Percentiles rank a stretch among this genome's conserved stretches.
Evolutionary conservation across 768 basidiomycete genomes (phyloP).

Genomic region (Floccularia luteovirens): DNA sequence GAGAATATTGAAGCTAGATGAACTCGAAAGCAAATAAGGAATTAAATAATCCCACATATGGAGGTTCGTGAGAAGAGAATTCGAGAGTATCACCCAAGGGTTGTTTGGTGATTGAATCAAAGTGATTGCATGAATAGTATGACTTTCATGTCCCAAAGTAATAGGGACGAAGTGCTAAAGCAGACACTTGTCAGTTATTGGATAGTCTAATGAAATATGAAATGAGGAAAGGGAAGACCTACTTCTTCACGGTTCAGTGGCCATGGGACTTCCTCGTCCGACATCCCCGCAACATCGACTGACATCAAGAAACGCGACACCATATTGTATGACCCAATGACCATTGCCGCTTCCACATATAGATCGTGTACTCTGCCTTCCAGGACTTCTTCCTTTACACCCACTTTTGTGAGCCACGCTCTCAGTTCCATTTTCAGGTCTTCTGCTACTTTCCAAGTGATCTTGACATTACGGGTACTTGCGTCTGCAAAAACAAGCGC

Average conservation of each 20-base stretch:
- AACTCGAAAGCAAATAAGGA: conserved; percentile 25
- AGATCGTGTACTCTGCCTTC: conserved; percentile 29
- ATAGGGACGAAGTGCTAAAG: conserved; percentile 31
- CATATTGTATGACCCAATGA: conserved; percentile 57
- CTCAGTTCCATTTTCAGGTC: conserved; percentile 31
- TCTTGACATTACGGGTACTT: conserved; percentile 40
- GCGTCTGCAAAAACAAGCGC: conserved; percentile 53
- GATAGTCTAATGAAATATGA: neutral
- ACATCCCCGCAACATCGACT: conserved; percentile 50
- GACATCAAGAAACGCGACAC: conserved; percentile 60
- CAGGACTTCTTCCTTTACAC: conserved; percentile 13
- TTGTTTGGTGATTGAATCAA: conserved; percentile 27
- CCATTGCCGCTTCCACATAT: conserved; percentile 46
- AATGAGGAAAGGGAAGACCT: neutral
- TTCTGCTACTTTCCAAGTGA: conserved; percentile 32
- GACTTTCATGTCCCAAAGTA: conserved; percentile 20
- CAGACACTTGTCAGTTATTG: too few relatives aligned
- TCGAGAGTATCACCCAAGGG: conserved; percentile 44
- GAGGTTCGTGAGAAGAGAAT: conserved; percentile 40
- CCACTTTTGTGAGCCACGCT: conserved; percentile 11
- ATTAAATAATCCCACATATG: conserved; percentile 40
- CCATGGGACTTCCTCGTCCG: conserved; percentile 39
- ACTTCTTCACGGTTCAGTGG: conserved; percentile 39
- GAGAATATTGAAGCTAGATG: conserved; percentile 29
- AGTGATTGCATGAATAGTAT: conserved; percentile 34